Evolutionary conservation across 306 rosid genomes (phyloP).

Genomic region (Heteromeles arbutifolia): DNA sequence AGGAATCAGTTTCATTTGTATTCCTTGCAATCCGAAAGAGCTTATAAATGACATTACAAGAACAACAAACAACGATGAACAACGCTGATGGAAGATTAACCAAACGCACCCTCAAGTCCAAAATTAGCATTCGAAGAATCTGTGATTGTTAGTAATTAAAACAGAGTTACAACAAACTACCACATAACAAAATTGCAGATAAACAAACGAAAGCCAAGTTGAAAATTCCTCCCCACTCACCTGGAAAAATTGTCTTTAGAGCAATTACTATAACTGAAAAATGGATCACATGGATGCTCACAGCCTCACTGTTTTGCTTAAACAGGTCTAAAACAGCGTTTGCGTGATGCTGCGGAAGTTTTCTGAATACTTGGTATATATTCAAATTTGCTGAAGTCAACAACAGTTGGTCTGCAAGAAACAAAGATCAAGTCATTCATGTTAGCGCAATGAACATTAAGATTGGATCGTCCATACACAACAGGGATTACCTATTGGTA

Average conservation of each 20-base stretch:
- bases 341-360: slow-evolving; percentile 19
- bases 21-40: not conserved
- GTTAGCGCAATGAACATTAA: slow-evolving; percentile 16
- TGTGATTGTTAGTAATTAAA: slow-evolving; percentile 11
- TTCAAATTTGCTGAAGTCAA: slow-evolving; percentile 49
- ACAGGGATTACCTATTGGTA: slow-evolving; percentile 37
- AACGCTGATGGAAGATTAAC: slow-evolving; percentile 7
- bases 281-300: not conserved
- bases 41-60: not conserved
- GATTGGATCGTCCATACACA: not conserved
- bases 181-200: not conserved
- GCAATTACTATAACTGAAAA: slow-evolving; percentile 14
- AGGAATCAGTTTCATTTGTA: too few species aligned
- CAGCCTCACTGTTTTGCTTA: not conserved
- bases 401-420: slow-evolving; percentile 33
- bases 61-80: not conserved
- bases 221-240: not conserved
- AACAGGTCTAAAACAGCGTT: slow-evolving; percentile 15
- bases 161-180: not conserved
- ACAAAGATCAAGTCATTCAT: slow-evolving; percentile 13
- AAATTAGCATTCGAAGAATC: slow-evolving; percentile 3
- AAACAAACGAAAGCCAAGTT: not conserved
- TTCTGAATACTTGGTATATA: slow-evolving; percentile 43
- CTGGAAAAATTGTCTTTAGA: not conserved
- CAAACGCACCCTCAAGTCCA: slow-evolving; percentile 16